Evolutionary conservation across 2,329 filamentous ascomycete genomes (phyloP).

Genomic region (Hypocreales sp.): DNA sequence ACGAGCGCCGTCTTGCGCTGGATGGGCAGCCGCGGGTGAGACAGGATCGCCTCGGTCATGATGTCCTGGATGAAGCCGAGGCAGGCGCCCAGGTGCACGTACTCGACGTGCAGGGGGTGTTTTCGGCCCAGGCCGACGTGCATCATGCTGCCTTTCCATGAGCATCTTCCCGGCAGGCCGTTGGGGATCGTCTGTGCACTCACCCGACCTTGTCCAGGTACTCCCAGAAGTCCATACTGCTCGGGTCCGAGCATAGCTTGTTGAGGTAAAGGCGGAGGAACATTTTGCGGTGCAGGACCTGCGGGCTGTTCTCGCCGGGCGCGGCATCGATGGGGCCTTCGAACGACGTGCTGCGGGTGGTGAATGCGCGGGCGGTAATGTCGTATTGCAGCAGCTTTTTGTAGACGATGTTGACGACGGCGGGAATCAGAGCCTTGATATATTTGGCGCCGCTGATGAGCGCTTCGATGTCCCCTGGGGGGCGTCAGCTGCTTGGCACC

Average conservation of each 20-base stretch:
- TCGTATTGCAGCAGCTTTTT: conserved; percentile 68
- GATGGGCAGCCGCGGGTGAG: conserved; percentile 50
- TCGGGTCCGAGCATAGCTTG: conserved; percentile 60
- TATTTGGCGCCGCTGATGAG: conserved; percentile 56
- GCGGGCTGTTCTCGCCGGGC: conserved; percentile 52
- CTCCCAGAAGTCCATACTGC: conserved; percentile 65
- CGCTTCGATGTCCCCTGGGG: conserved; percentile 55
- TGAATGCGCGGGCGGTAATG: conserved; percentile 66
- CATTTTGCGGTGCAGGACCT: conserved; percentile 64
- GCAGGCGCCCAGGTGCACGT: conserved; percentile 59
- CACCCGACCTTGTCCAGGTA: conserved; percentile 72
- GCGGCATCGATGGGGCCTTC: conserved; percentile 51
- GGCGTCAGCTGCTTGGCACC: too few species aligned
- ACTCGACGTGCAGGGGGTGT: conserved; percentile 64
- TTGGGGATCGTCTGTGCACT: too few species aligned
- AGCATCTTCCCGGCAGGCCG: too few species aligned
- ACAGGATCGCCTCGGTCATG: conserved; percentile 61
- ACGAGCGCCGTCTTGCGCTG: conserved; percentile 57
- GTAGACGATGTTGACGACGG: conserved; percentile 74
- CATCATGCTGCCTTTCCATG: conserved; percentile 58
- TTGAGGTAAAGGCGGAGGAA: conserved; percentile 62
- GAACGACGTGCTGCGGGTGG: conserved; percentile 44
- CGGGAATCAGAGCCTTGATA: conserved; percentile 68
- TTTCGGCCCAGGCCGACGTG: conserved; percentile 60
- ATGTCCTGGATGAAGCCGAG: conserved; percentile 66